Percentiles rank a stretch among this genome's conserved stretches.
phyloP scores from a whole-genome alignment of 805 yeast genomes.

The Scheffersomyces ergatensis region DNA sequence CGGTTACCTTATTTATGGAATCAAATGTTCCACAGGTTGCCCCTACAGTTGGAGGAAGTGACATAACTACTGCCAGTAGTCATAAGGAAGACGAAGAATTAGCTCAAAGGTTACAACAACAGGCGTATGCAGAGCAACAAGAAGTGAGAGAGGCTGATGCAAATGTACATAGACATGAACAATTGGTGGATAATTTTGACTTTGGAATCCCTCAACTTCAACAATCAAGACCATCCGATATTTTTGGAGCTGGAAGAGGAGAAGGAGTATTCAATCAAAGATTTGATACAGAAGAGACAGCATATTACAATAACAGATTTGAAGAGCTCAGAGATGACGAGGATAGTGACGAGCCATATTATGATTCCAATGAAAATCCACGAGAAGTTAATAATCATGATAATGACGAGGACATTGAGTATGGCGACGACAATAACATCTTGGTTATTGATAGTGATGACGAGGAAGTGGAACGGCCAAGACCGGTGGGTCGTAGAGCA shows the following conservation, averaged over 20 bases:
- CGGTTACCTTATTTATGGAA: constrained; percentile 82
- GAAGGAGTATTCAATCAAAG: constrained; percentile 60
- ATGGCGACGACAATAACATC: constrained; percentile 29
- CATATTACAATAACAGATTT: constrained; percentile 15
- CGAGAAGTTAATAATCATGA: constrained; percentile 15
- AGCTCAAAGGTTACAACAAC: constrained; percentile 63
- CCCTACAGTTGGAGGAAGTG: constrained; percentile 4
- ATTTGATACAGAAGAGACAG: constrained; percentile 38
- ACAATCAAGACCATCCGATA: constrained; percentile 30
- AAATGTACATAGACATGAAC: constrained; percentile 76
- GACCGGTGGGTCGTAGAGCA: constrained; percentile 25
- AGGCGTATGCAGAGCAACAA: constrained; percentile 45
- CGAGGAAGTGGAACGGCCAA: constrained; percentile 15
- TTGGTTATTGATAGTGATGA: constrained; percentile 29
- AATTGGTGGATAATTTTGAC: constrained; percentile 50
- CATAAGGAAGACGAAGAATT: constrained; percentile 42
- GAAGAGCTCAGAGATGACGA: constrained; percentile 21
- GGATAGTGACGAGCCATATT: constrained; percentile 20
- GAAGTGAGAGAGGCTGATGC: constrained; percentile 59
- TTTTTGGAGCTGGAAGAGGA: constrained; percentile 49
- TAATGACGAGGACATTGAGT: constrained; percentile 29
- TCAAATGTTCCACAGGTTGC: constrained; percentile 15
- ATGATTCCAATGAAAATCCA: constrained; percentile 21
- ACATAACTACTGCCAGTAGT: constrained; percentile 5
- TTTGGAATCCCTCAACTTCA: not conserved